Evolutionary conservation across 208 protist genomes (phyloP), one percentile per base, ranked within the genome.

Genomic region (Lotmaria passim): DNA sequence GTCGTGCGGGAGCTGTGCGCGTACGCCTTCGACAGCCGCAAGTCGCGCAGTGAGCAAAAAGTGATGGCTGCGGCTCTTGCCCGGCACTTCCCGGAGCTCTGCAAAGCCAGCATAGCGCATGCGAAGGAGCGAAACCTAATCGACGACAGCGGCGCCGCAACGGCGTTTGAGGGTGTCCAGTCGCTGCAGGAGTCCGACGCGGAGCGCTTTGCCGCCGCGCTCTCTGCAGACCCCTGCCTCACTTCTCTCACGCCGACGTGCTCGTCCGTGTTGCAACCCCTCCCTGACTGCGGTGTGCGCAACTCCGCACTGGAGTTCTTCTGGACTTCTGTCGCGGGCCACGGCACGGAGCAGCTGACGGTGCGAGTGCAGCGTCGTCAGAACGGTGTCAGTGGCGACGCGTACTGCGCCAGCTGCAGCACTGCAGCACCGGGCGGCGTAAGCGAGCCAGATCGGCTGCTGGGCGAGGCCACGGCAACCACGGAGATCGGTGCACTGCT

Each of bases 41-140:
- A 92, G 74, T 84, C 81, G 33, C 53, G 71, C 28, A 87, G 84
- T 55, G 82, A 91, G 50, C 81, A 88, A 31, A 91, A 87, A 60
- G 87, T 71, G 17, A 57, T 93, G 23, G 82, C 80, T 1, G 69
- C 71, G 17, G 69, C 86, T 0, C 67, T 94, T 5, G 77, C 68
- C 14, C 65, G 79, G 60, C 61, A 28, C 59, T 94, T 83, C 71
- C 55, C 65, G 24, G 52, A 76, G 12, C 28, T 78, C 28, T 92
- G 86, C 53, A 50, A 15, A 0, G 63, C 63, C 2, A 75, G 67
- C 24, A 71, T 94, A 7, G 26, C 69, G 0, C 58, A 82, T 14
- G 89, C 89, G 19, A 48, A 73, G 36, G 56, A 77, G 12, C 48
- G 58, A 36, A 67, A 75, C 0, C 62, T 92, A 8, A 85, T 94